phyloP scores from a whole-genome alignment of 257 asterid species.

The Ocimum tenuiflorum region DNA sequence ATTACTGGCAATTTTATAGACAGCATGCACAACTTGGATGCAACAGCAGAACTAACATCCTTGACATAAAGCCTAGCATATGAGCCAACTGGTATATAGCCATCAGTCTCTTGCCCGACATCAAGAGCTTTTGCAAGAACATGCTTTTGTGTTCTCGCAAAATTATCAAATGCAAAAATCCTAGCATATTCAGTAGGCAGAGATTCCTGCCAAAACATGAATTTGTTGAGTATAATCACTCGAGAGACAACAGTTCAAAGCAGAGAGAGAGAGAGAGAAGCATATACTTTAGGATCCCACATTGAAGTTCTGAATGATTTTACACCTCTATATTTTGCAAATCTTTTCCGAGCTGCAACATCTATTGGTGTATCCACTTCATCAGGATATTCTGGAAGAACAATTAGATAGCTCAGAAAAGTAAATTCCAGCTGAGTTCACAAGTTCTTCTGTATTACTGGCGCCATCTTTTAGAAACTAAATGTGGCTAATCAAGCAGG shows the following conservation, averaged over 20 bases:
- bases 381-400: conserved; percentile 75
- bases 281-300: conserved; percentile 96
- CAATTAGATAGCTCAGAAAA: conserved; percentile 17
- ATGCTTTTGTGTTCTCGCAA: conserved; percentile 71
- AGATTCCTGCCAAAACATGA: conserved; percentile 63
- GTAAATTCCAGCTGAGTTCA: not conserved
- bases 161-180: conserved; percentile 84
- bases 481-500: not conserved
- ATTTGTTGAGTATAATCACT: conserved; percentile 14
- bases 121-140: conserved; percentile 67
- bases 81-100: conserved; percentile 56
- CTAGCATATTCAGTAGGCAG: conserved; percentile 85
- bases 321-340: conserved; percentile 90
- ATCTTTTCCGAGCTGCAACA: conserved; percentile 83
- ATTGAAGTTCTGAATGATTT: conserved; percentile 90
- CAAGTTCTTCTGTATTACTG: not conserved
- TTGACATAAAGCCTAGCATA: conserved; percentile 63
- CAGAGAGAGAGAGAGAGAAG: conserved; percentile 3
- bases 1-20: conserved; percentile 50
- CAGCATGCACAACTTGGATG: conserved; percentile 43
- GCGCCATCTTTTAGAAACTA: conserved; percentile 8
- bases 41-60: conserved; percentile 49
- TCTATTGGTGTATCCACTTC: conserved; percentile 95
- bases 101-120: conserved; percentile 54
- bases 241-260: not conserved